Evolutionary conservation across 2,329 filamentous ascomycete genomes (phyloP), one percentile per base, ranked within the genome.

Genomic region (Samsoniella hepiali): DNA sequence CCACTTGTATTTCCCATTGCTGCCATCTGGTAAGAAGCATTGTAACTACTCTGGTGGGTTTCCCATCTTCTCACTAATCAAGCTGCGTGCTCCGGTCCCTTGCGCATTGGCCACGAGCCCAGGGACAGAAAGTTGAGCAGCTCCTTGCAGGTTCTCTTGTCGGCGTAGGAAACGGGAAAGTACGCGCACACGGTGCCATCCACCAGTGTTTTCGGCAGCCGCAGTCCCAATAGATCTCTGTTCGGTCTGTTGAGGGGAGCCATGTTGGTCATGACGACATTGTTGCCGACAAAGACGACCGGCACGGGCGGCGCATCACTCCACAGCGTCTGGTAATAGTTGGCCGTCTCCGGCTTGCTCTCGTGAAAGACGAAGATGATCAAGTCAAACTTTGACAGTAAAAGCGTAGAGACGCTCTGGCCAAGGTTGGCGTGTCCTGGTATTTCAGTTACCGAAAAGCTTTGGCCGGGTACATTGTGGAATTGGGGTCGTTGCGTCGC

Each of bases 221-320:
- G 22, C 22, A 22, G 22, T 27, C 53, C 34, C 17, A 40, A 3
- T 27, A 38, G 8, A 34, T 13, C 53, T 54, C 2, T 32, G 13
- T 5, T 15, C 29, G 17, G 50, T 22, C 22, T 22, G 22, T 22
- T 22, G 22, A 22, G 22, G 22, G 22, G 22, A 22, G 22, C 22
- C 22, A 22, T 22, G 22, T 22, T 22, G 22, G 22, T 22, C 22
- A 22, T 22, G 22, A 22, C 13, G 31, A 54, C 50, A 13, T 53
- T 53, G n/a, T 42, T 55, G 17, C 29, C 53, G n/a, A 55, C 53
- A 13, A 55, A 55, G 32, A 55, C 34, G 32, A 55, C 53, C 13
- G 53, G 53, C 10, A 32, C 53, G 10, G 53, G 53, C n/a, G 53
- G 53, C 8, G 3, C 13, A 13, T n/a, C 53, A 10, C 9, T 27